Evolutionary conservation across 805 yeast genomes (phyloP), one percentile per base, ranked within the genome.

Genomic region (Brettanomyces nanus): DNA sequence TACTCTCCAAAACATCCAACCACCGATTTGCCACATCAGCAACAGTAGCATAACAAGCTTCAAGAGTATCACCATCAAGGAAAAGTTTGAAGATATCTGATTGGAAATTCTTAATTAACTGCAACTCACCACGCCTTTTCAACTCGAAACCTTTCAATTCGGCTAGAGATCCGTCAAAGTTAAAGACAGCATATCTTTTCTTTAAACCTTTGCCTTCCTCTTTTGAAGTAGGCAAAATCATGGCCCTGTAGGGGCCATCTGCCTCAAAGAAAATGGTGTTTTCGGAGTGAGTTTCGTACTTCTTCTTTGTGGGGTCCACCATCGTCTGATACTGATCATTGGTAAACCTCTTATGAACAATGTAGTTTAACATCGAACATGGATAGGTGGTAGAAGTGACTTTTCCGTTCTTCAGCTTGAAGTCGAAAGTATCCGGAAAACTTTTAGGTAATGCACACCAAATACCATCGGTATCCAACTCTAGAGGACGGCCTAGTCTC

Each of bases 231-330:
- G 99, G 99, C 36, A 92, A 69, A 40, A 92, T 75, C 98, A 92
- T 92, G 0, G 98, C 98, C 51, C 78, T 83, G 56, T 92, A 92
- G 1, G 99, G 99, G 9, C 99, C 99, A 65, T 92, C 99, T 15
- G 94, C 96, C 57, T 92, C 99, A 49, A 92, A 92, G 63, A 90
- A 90, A 60, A 92, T 92, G 13, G 96, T 83, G 59, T 92, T 92
- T 52, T 92, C 98, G 17, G 90, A 78, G 35, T 73, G 72, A 0
- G 87, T 81, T 39, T 80, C 77, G 60, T 90, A 92, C 48, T 73
- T 75, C 53, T 76, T 71, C 15, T 65, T 70, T 1, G 68, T 69
- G 0, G 85, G 78, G 53, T 90, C 95, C 2, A 73, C 75, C 35
- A 89, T 63, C 36, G 82, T 85, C 59, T 90, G 97, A 53, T 94